Evolutionary conservation across 768 basidiomycete genomes (phyloP).

Genomic region (Thelephora ganbajun): DNA sequence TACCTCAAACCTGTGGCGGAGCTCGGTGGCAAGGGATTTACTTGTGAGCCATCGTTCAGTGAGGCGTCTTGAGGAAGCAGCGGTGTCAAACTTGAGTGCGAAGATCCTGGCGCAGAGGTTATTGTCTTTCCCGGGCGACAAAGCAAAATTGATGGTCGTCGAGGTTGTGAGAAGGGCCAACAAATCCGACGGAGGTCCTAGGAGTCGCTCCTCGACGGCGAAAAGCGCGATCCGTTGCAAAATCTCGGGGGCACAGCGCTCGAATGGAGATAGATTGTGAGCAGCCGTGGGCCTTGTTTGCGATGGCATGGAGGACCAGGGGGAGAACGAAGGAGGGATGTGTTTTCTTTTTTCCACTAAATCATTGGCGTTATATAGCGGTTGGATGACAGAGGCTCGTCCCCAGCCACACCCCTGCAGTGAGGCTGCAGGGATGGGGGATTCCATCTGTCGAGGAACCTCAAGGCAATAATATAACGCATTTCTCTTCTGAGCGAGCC

Average conservation of each 20-base stretch:
- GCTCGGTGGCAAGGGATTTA: constrained; percentile 23
- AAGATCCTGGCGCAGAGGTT: constrained; percentile 42
- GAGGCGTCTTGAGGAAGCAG: constrained; percentile 39
- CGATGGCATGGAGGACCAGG: too few species aligned
- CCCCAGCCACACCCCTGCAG: too few species aligned
- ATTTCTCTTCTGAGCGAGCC: too few species aligned
- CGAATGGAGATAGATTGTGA: neutral
- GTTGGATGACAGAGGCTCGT: too few species aligned
- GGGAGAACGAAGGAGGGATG: too few species aligned
- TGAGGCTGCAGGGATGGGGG: too few species aligned
- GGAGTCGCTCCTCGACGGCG: constrained; percentile 23
- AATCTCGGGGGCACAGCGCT: constrained; percentile 26
- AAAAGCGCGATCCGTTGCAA: constrained; percentile 39
- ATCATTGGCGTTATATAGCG: too few species aligned
- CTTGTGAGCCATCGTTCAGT: constrained; percentile 23
- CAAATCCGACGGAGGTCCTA: constrained; percentile 34
- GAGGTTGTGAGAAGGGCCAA: constrained; percentile 35
- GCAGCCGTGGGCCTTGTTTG: neutral
- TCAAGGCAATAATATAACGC: too few species aligned
- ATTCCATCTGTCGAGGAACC: too few species aligned
- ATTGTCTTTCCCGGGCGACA: constrained; percentile 18
- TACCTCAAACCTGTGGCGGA: constrained; percentile 21
- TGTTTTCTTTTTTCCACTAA: too few species aligned
- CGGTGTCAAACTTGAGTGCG: constrained; percentile 38
- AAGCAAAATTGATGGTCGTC: constrained; percentile 21